Base-by-base conservation (phyloP, 495 filamentous ascomycete species). In the Ramalina intermedia region DNA sequence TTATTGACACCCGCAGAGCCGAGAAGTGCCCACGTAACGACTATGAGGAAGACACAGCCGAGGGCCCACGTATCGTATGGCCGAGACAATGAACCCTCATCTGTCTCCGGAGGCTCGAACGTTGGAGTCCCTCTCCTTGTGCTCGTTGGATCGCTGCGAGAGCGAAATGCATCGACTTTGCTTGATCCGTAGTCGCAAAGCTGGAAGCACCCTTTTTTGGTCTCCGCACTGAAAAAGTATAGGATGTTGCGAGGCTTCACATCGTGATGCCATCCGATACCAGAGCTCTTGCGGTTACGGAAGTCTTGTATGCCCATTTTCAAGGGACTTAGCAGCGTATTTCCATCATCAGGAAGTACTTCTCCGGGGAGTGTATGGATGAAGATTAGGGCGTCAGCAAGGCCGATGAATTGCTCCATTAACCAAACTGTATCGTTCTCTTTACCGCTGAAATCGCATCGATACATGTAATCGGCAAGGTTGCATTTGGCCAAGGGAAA, bases 41-140 rank as follows among this genome's bases (percentile, higher is more conserved):
- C 47, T 50, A 73, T 71, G 3, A 73, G 62, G 46, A 59, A 71
- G 11, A 75, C 65, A 46, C 69, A 71, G 12, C 71, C 71, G 3
- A 75, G 61, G 1, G 65, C 65, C 60, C 69, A 75, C 2, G 73
- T 58, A 54, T 75, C 71, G 11, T 65, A 68, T 9, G 62, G 59
- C n/a, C 62, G 58, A 24, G 67, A 66, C 2, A 68, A 63, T n/a
- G 42, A 38, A 2, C 55, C 55, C 45, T 66, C 54, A 17, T 57
- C 47, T n/a, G 58, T 58, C 54, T 74, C 70, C 3, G 72, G 73
- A 8, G 69, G 65, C 20, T 64, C 66, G 51, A 73, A 76, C 29
- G 60, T 64, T 9, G 50, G 55, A 4, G 66, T 62, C 42, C 35
- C 53, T 18, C 1, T 43, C 1, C 38, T 27, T 2, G 49, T 37